These are phyloP conservation scores for Mitragyna speciosa DNA, from an alignment of 257 asterid species.

Conservation along the genomic window DNA sequence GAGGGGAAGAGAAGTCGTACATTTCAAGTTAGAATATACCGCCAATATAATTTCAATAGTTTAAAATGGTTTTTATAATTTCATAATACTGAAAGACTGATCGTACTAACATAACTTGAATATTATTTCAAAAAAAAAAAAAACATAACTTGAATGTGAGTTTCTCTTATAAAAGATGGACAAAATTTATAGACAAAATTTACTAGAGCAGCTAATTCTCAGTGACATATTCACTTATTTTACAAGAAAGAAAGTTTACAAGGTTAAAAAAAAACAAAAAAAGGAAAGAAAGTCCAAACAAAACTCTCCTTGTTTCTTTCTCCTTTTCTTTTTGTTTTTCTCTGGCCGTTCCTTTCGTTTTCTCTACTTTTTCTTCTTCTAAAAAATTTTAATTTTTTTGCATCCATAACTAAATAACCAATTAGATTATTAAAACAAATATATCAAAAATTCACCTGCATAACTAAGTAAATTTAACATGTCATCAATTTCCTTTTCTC, in stretches of 20 bases:
- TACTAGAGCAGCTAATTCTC: too few species aligned
- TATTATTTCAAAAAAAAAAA: too few species aligned
- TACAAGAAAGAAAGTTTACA: background rate
- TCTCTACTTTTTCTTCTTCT: constrained; percentile 14
- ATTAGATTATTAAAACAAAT: background rate
- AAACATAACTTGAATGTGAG: background rate
- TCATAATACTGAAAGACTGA: too few species aligned
- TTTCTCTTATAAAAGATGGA: too few species aligned
- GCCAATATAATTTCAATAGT: too few species aligned
- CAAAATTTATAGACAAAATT: too few species aligned
- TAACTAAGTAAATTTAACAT: background rate
- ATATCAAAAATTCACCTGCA: background rate
- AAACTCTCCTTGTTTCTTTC: constrained; percentile 36
- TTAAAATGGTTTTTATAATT: too few species aligned
- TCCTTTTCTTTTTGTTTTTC: constrained; percentile 30
- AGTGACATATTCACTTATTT: background rate
- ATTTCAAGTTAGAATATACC: too few species aligned
- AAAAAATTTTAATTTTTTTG: background rate
- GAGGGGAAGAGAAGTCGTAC: too few species aligned
- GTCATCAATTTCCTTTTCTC: background rate
- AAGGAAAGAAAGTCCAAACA: constrained; percentile 29
- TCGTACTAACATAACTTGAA: background rate
- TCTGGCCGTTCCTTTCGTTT: constrained; percentile 30
- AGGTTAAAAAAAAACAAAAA: background rate
- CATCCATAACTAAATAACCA: background rate